Base-by-base conservation (phyloP, 441 rosid genomes). In the Geranium incanum region DNA sequence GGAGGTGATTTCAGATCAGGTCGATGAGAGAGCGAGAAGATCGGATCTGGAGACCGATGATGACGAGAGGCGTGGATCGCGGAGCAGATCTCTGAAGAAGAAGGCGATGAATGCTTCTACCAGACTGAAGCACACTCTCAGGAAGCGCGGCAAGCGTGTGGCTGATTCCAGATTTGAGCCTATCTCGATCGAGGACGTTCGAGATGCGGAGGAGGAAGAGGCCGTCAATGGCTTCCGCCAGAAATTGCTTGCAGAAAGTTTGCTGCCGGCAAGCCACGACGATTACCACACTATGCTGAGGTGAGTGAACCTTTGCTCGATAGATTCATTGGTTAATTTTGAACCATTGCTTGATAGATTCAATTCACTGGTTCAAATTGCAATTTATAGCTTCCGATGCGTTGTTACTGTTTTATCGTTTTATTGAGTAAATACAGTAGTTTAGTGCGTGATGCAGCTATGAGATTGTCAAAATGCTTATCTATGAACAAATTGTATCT, bases 21-120 rank as follows among this genome's bases (percentile, higher is more conserved):
- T 92, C 71, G 99, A 92, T 84, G 91, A 86, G 81, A 92, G 93
- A 75, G 98, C 93, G 75, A 82, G 98, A 80, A 92, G 81, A 63
- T 90, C 97, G 13, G 99, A 95, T 81, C 89, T 95, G 69, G 99
- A 95, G 82, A 90, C 87, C 83, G 93, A 98, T 0, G 99, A 95
- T 83, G 99, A 95, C 68, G 99, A 95, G 84, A 89, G 97, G 63
- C 63, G 99, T 87, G 85, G 93, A 74, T 89, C 98, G 2, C 86
- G 96, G 74, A 89, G 93, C 39, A 97, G 93, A 33, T 80, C 97
- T 16, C 70, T 95, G 84, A 95, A 91, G 71, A 92, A 92, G 88
- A 95, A 92, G 78, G 99, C 99, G 0, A 72, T 95, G 59, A 81
- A 87, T 80, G 98, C 96, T 0, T 92, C 98, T 62, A 78, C 96